Percentiles rank a stretch among this genome's conserved stretches.
Evolutionary conservation across 148 eudicot species (phyloP).

Genomic region (Amaranthus palmeri): DNA sequence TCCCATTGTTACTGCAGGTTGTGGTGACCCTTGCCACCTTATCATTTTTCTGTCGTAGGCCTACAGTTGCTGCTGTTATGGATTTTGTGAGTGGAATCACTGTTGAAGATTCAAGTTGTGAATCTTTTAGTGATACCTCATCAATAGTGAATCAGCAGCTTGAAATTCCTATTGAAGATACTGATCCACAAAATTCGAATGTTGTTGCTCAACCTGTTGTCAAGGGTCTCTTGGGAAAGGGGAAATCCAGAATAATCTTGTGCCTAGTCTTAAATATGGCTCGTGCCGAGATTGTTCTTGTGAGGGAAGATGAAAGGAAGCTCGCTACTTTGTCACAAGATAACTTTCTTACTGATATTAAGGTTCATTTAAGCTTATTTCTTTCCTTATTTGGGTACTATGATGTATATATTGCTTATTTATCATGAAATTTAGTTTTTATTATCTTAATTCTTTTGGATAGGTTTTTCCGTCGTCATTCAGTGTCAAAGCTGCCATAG

Average conservation of each 20-base stretch:
- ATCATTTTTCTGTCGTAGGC: conserved; percentile 91
- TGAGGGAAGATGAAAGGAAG: conserved; percentile 83
- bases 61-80: conserved; percentile 74
- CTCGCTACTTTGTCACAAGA: conserved; percentile 87
- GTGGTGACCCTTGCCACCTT: conserved; percentile 87
- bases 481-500: conserved; percentile 88
- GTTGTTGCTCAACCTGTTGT: conserved; percentile 49
- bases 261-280: conserved; percentile 68
- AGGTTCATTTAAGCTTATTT: conserved; percentile 38
- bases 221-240: conserved; percentile 81
- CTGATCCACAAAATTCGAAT: conserved; percentile 38
- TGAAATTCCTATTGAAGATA: conserved; percentile 41
- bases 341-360: conserved; percentile 80
- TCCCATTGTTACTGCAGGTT: conserved; percentile 48
- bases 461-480: conserved; percentile 97
- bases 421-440: not conserved
- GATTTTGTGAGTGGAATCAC: conserved; percentile 72
- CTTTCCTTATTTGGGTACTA: conserved; percentile 2
- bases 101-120: conserved; percentile 46
- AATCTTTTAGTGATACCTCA: conserved; percentile 53
- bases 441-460: conserved; percentile 12
- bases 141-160: conserved; percentile 41
- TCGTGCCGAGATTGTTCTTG: conserved; percentile 74
- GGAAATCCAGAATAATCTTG: conserved; percentile 80
- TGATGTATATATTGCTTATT: conserved; percentile 1